These are phyloP conservation scores for Pyrenochaeta sp. DNA, from an alignment of 2,329 filamentous ascomycete species.

Conservation along the genomic window DNA sequence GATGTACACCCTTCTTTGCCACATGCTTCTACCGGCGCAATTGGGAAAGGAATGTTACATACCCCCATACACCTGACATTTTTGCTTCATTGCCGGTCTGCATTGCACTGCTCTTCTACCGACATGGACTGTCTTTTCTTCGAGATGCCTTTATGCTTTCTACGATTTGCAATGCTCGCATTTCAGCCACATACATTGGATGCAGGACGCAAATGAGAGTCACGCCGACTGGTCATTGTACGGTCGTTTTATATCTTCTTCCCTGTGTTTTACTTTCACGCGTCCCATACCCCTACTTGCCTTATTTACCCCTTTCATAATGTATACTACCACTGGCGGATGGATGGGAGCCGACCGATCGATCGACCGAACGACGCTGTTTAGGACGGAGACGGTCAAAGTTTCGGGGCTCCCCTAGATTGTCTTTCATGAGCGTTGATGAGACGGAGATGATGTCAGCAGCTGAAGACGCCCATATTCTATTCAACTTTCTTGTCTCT, in stretches of 20 bases:
- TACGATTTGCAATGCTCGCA: slow-evolving; percentile 31
- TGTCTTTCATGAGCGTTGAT: slow-evolving; percentile 1
- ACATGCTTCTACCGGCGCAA: slow-evolving; percentile 32
- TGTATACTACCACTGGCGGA: slow-evolving; percentile 16
- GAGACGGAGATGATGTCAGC: neutral
- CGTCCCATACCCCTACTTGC: slow-evolving; percentile 17
- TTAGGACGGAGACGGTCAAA: neutral
- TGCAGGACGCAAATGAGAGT: slow-evolving; percentile 12
- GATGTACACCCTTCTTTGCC: slow-evolving; percentile 30
- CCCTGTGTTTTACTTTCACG: slow-evolving; percentile 1
- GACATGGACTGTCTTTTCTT: slow-evolving; percentile 16
- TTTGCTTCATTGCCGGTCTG: slow-evolving; percentile 7
- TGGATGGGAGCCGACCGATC: too few species aligned
- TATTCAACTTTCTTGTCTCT: slow-evolving; percentile 5
- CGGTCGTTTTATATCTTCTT: slow-evolving; percentile 9
- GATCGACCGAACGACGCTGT: neutral
- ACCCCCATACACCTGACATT: slow-evolving; percentile 29
- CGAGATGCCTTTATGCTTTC: slow-evolving; percentile 35
- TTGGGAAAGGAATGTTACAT: slow-evolving; percentile 36
- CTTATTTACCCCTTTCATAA: slow-evolving; percentile 9
- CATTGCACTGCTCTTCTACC: slow-evolving; percentile 3
- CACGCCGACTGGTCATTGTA: slow-evolving; percentile 12
- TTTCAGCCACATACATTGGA: slow-evolving; percentile 17
- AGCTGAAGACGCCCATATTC: neutral
- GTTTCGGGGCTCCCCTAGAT: neutral